These are phyloP conservation scores for Priceomyces melissophilus DNA, from an alignment of 805 yeast species.

Conservation along the genomic window DNA sequence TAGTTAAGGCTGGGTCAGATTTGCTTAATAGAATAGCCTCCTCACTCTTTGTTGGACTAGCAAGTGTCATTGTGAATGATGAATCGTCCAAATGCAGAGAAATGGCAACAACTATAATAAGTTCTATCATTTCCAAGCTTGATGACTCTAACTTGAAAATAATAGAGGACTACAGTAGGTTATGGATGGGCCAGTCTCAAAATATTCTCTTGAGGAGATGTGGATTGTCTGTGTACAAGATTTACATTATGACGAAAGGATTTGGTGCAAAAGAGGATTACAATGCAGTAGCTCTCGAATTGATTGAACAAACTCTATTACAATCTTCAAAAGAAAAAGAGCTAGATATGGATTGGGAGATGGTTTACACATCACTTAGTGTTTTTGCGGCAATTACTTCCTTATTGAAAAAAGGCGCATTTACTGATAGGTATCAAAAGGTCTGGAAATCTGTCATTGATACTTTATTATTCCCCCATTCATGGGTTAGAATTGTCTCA, in stretches of 20 bases:
- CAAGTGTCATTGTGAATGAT: conserved; percentile 75
- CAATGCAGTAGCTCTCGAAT: conserved; percentile 34
- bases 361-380: conserved; percentile 63
- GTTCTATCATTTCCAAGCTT: conserved; percentile 51
- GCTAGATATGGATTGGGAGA: conserved; percentile 64
- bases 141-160: conserved; percentile 28
- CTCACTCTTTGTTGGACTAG: conserved; percentile 79
- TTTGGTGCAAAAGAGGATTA: conserved; percentile 33
- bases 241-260: conserved; percentile 52
- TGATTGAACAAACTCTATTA: conserved; percentile 21
- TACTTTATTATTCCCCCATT: conserved; percentile 75
- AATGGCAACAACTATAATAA: conserved; percentile 66
- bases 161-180: conserved; percentile 41
- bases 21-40: conserved; percentile 59
- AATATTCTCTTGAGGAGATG: conserved; percentile 59
- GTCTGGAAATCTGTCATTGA: conserved; percentile 54
- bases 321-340: conserved; percentile 31
- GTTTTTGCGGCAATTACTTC: conserved; percentile 45
- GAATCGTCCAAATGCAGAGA: conserved; percentile 77
- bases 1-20: conserved; percentile 61
- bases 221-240: conserved; percentile 68
- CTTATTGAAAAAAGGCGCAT: conserved; percentile 29
- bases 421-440: conserved; percentile 23
- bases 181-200: conserved; percentile 62
- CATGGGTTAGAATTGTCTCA: conserved; percentile 80